Evolutionary conservation across 2,329 filamentous ascomycete genomes (phyloP).

Genomic region (Monosporascus cannonballus): DNA sequence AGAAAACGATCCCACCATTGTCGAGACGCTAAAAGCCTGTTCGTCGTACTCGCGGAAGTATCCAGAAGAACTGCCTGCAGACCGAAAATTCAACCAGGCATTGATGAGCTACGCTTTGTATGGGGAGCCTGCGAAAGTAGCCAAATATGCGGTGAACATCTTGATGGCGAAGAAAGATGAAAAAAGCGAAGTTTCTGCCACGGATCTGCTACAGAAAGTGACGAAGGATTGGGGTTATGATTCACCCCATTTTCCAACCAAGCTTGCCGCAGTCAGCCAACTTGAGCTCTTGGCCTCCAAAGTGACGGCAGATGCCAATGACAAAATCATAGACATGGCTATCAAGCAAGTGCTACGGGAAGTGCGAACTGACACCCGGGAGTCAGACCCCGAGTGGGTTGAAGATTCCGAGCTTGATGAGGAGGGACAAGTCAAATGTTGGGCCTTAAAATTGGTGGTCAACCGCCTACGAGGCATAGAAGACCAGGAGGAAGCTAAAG

Average conservation of each 20-base stretch:
- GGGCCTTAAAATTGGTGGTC: constrained; percentile 78
- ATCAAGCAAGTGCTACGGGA: constrained; percentile 69
- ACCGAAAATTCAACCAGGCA: constrained; percentile 74
- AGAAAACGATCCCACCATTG: constrained; percentile 65
- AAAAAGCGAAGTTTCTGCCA: constrained; percentile 75
- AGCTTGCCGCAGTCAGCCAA: constrained; percentile 65
- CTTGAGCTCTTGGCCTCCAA: constrained; percentile 69
- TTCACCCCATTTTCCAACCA: constrained; percentile 67
- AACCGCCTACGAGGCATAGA: constrained; percentile 68
- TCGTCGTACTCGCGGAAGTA: constrained; percentile 86
- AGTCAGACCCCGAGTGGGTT: constrained; percentile 58
- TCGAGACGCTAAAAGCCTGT: constrained; percentile 89
- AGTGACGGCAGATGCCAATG: constrained; percentile 65
- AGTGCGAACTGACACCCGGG: constrained; percentile 56
- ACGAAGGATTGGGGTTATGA: constrained; percentile 70
- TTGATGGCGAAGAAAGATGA: constrained; percentile 69
- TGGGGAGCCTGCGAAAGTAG: constrained; percentile 72
- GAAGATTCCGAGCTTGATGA: constrained; percentile 65
- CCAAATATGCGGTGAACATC: constrained; percentile 91
- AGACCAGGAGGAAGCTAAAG: constrained; percentile 46
- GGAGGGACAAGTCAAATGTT: constrained; percentile 75
- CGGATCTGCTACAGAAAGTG: constrained; percentile 72
- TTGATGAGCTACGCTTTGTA: constrained; percentile 78
- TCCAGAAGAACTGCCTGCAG: constrained; percentile 73
- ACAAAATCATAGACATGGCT: constrained; percentile 72